Conservation (phyloP, 495 filamentous ascomycete species). For the Lepidopterella palustris region DNA sequence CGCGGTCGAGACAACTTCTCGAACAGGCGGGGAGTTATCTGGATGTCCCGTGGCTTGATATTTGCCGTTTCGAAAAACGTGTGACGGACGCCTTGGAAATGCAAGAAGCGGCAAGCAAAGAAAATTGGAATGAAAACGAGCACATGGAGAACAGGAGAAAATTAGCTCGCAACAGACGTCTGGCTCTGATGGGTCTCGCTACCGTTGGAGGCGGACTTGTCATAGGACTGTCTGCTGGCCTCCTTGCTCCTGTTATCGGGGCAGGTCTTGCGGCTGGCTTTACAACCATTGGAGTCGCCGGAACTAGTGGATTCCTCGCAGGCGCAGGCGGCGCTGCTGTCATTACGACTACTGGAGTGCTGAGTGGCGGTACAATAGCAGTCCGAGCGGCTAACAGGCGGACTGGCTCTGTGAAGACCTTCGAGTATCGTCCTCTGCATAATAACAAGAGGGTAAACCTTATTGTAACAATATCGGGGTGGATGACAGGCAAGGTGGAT, state of each 20-base stretch:
- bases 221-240: conserved; percentile 88
- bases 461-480: conserved; percentile 91
- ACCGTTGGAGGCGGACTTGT: conserved; percentile 94
- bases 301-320: conserved; percentile 82
- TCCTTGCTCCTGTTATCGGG: conserved; percentile 90
- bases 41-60: conserved; percentile 82
- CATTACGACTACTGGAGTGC: conserved; percentile 83
- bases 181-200: conserved; percentile 93
- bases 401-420: conserved; percentile 86
- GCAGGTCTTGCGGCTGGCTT: conserved; percentile 92
- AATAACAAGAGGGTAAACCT: conserved; percentile 97
- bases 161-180: conserved; percentile 67
- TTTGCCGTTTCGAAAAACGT: conserved; percentile 94
- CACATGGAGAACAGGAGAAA: conserved; percentile 88
- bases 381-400: conserved; percentile 76
- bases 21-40: conserved; percentile 76
- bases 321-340: conserved; percentile 88
- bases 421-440: conserved; percentile 92
- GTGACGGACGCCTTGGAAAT: conserved; percentile 96
- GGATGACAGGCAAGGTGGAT: conserved; percentile 98
- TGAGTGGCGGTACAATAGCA: conserved; percentile 79
- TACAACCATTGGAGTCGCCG: conserved; percentile 86
- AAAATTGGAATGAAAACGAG: conserved; percentile 95
- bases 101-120: conserved; percentile 85
- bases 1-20: conserved; percentile 76